These are phyloP conservation scores for peach (Prunus persica) DNA, from an alignment of 306 rosid genomes.

Conservation along the genomic window Prunus_persica_NCBIv2 NC_034009.1:29089501-29090000, in stretches of 20 bases:
- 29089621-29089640: no score
- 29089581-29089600: not conserved
- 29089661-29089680: not conserved
- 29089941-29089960: not conserved
- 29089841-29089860: not conserved
- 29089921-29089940: not conserved
- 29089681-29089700: no score
- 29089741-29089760: no score
- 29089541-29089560: not conserved
- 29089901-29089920: not conserved
- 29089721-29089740: no score
- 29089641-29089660: not conserved
- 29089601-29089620: not conserved
- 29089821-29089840: not conserved
- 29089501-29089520: constrained; percentile 15
- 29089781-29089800: no score
- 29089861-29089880: not conserved
- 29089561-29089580: not conserved
- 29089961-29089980: not conserved
- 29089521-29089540: constrained; percentile 22
- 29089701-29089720: no score
- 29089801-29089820: not conserved
- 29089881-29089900: not conserved
- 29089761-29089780: no score
- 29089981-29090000: no score